phyloP scores from a whole-genome alignment of 129 eudicot species.

The Cynara cardunculus region DNA sequence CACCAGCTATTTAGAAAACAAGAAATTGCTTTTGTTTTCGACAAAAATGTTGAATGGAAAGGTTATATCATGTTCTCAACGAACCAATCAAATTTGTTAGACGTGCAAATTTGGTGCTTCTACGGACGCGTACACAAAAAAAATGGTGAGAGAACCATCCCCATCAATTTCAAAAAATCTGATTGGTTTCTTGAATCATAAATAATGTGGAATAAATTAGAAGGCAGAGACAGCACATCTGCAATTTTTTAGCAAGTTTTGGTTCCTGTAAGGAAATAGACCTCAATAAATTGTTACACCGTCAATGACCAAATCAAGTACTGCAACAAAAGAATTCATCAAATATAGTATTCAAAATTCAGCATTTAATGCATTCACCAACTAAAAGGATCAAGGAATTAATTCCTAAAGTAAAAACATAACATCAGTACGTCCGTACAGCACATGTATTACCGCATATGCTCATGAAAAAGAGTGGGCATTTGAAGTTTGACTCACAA shows the following conservation, averaged over 20 bases:
- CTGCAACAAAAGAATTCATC: neutral
- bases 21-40: conserved; percentile 1
- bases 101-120: neutral
- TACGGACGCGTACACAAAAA: neutral
- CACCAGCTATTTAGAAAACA: neutral
- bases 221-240: neutral
- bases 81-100: neutral
- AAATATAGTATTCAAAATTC: neutral
- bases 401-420: conserved; percentile 8
- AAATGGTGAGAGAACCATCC: neutral
- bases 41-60: neutral
- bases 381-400: conserved; percentile 25
- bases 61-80: neutral
- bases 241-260: neutral
- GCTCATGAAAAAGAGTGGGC: neutral
- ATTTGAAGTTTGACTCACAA: neutral
- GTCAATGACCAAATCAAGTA: neutral
- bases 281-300: neutral
- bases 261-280: neutral
- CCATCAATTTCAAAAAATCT: neutral
- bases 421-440: conserved; percentile 5
- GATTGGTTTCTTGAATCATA: neutral
- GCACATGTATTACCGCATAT: neutral
- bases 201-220: neutral
- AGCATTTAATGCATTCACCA: conserved; percentile 33